Evolutionary conservation across 805 yeast species (phyloP).

Genomic region (Isabelozyma pseudorhagii): DNA sequence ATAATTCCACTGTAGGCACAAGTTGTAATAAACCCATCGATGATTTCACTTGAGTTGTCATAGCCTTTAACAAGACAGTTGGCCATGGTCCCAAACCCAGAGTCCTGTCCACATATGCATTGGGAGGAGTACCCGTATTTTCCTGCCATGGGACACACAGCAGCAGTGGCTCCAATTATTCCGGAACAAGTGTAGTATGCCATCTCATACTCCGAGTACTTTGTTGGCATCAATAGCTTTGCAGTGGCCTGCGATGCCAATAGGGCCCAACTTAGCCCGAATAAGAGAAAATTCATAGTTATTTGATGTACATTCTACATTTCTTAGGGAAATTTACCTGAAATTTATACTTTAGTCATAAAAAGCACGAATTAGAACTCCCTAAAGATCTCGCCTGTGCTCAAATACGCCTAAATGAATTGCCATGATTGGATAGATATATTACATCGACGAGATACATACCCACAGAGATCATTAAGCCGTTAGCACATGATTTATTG

Average conservation of each 20-base stretch:
- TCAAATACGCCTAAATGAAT: no score
- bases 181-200: slow-evolving; percentile 11
- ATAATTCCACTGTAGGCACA: slow-evolving; percentile 7
- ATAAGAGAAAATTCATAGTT: not conserved
- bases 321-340: no score
- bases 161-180: slow-evolving; percentile 6
- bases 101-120: slow-evolving; percentile 9
- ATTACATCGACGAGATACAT: no score
- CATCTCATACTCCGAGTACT: slow-evolving; percentile 3
- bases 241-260: not conserved
- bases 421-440: no score
- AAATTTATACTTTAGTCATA: not conserved
- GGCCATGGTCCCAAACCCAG: slow-evolving; percentile 17
- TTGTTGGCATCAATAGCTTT: not conserved
- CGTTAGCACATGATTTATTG: no score
- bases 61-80: slow-evolving; percentile 20
- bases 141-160: slow-evolving; percentile 11
- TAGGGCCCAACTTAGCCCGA: not conserved
- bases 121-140: not conserved
- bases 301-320: no score
- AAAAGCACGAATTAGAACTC: no score
- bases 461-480: no score
- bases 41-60: slow-evolving; percentile 9
- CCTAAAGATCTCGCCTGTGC: no score
- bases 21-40: slow-evolving; percentile 8